Percentiles rank a stretch among this genome's conserved stretches.
Conservation (phyloP, 192 early-diverging fungal species). For the Backusella luteola region DNA sequence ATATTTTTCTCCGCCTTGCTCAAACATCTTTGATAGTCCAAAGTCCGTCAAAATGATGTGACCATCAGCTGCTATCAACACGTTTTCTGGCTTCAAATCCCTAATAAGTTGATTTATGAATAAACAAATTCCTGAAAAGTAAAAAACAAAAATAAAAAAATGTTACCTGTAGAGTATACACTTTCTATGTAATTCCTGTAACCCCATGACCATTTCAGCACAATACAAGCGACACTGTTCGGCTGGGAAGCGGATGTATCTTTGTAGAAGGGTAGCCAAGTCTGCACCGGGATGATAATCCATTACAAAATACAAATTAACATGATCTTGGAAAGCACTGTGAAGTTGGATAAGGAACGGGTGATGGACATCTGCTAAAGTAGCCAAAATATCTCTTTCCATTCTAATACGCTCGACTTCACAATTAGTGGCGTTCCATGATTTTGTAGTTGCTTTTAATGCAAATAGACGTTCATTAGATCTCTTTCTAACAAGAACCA, state of each 20-base stretch:
- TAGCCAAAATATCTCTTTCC: constrained; percentile 79
- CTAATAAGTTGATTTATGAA: constrained; percentile 29
- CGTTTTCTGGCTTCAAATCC: constrained; percentile 80
- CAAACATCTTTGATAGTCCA: constrained; percentile 82
- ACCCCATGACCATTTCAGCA: constrained; percentile 82
- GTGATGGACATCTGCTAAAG: constrained; percentile 70
- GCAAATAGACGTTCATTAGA: constrained; percentile 47
- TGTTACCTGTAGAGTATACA: constrained; percentile 80
- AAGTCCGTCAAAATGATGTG: constrained; percentile 93
- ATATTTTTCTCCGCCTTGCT: constrained; percentile 16
- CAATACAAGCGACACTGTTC: constrained; percentile 81
- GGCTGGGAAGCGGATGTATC: constrained; percentile 56
- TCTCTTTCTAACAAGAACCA: constrained; percentile 46
- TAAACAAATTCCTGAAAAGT: constrained; percentile 17
- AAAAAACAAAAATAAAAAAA: not conserved
- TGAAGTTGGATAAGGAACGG: constrained; percentile 89
- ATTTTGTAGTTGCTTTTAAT: constrained; percentile 54
- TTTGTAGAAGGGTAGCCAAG: constrained; percentile 81
- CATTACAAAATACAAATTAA: constrained; percentile 86
- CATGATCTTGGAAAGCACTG: constrained; percentile 86
- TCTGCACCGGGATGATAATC: constrained; percentile 92
- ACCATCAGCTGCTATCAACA: constrained; percentile 72
- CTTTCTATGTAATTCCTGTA: constrained; percentile 83
- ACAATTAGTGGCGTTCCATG: constrained; percentile 70
- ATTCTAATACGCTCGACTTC: constrained; percentile 79